phyloP scores from a whole-genome alignment of 1,284 basidiomycete genomes.

The Cryptococcus floricola region DNA sequence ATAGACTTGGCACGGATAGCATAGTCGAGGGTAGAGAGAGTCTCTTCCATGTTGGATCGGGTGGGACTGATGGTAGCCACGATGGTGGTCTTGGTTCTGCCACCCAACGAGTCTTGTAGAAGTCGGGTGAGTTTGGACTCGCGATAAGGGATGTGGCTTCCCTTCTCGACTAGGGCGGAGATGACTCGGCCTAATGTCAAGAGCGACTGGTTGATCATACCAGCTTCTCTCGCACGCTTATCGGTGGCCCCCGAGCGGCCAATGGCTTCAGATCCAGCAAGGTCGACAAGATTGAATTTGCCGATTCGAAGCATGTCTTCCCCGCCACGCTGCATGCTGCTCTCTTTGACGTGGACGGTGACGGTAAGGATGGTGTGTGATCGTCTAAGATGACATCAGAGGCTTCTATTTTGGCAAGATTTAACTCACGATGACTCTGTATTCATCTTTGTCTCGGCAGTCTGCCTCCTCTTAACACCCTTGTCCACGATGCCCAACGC shows the following conservation, averaged over 20 bases:
- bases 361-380: slow-evolving; percentile 99
- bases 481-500: slow-evolving; percentile 81
- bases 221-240: slow-evolving; percentile 90
- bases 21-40: slow-evolving; percentile 95
- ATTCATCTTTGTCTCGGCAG: slow-evolving; percentile 96
- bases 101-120: slow-evolving; percentile 98
- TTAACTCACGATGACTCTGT: slow-evolving; percentile 70
- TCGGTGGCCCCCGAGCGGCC: slow-evolving; percentile 94
- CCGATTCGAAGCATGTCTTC: slow-evolving; percentile 90
- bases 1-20: slow-evolving; percentile 95
- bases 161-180: slow-evolving; percentile 90
- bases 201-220: slow-evolving; percentile 98
- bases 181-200: slow-evolving; percentile 95
- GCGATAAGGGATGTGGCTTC: slow-evolving; percentile 88
- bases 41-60: slow-evolving; percentile 91
- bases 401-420: background rate
- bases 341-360: slow-evolving; percentile 88
- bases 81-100: slow-evolving; percentile 95
- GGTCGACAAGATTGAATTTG: slow-evolving; percentile 94
- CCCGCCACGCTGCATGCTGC: slow-evolving; percentile 56
- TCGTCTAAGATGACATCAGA: slow-evolving; percentile 55
- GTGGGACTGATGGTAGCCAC: slow-evolving; percentile 93
- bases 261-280: slow-evolving; percentile 97
- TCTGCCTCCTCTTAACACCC: slow-evolving; percentile 86
- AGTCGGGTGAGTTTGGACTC: slow-evolving; percentile 88